These are phyloP conservation scores for Apium graveolens DNA, from an alignment of 129 eudicot genomes.

Conservation along the genomic window DNA sequence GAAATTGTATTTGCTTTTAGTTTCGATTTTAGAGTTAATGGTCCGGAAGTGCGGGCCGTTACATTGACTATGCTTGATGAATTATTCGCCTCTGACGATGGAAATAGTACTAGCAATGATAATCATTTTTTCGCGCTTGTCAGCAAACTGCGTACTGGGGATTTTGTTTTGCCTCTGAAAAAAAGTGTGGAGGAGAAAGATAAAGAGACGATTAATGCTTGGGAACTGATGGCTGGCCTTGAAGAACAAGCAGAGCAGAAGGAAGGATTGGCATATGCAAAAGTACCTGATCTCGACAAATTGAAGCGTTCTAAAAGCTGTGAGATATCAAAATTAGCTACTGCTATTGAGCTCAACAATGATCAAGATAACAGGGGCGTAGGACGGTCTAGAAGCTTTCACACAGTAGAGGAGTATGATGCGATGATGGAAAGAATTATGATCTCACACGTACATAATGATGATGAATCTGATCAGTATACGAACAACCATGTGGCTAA, in stretches of 20 bases:
- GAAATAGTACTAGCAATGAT: neutral
- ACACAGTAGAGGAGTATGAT: constrained; percentile 36
- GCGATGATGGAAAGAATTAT: constrained; percentile 22
- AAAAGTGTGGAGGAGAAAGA: neutral
- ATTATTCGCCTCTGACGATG: constrained; percentile 1
- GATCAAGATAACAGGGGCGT: constrained; percentile 6
- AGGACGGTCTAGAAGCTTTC: constrained; percentile 28
- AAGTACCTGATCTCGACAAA: neutral
- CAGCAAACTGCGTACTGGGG: constrained; percentile 9
- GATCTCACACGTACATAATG: neutral
- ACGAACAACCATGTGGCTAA: neutral
- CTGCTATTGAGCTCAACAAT: neutral
- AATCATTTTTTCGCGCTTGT: constrained; percentile 20
- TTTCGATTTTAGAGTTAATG: too few relatives aligned
- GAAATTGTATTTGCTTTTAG: too few relatives aligned
- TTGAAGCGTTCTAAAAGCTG: constrained; percentile 26
- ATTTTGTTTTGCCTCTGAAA: neutral
- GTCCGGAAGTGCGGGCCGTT: too few relatives aligned
- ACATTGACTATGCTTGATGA: constrained; percentile 15
- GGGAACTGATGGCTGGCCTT: constrained; percentile 19
- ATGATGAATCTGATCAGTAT: constrained; percentile 1
- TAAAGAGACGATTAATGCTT: constrained; percentile 5
- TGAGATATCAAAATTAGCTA: neutral
- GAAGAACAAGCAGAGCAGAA: constrained; percentile 10
- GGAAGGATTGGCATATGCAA: neutral